Evolutionary conservation across 169 alveolate genomes (phyloP), one percentile per base, ranked within the genome.

Genomic region (Theileria parva): DNA sequence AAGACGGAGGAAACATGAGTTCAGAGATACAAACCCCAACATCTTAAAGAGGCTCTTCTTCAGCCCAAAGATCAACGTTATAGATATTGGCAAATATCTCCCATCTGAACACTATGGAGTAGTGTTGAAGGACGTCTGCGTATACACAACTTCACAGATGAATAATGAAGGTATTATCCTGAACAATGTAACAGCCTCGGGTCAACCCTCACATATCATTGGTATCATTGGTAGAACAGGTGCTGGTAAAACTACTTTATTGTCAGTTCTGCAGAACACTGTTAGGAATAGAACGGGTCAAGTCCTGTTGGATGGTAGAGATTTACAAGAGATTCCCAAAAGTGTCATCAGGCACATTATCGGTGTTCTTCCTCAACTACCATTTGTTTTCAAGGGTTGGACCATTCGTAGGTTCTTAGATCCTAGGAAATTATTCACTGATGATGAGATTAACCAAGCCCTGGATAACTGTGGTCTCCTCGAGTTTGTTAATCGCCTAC

Each of bases 171-270:
- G 63, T 11, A 2, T 2, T 11, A 67, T 67, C 34, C 32, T 83
- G 37, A 83, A 37, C 44, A 27, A 11, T 11, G 53, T 84, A 2
- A 84, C 17, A 1, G 86, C 69, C 12, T 3, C 67, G n/a, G 77
- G 87, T 17, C 37, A 34, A 25, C 68, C 55, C 0, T 70, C 79
- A 12, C 85, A 85, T 39, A 50, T 85, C 2, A 28, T 85, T 0
- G 91, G 87, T 23, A 70, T 85, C 19, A 76, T 78, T 25, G 91
- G 91, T 6, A 65, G 91, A 9, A 85, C 91, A 4, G 91, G 91
- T 0, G 83, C 91, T 5, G 91, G 91, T 19, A 85, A 85, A 74
- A 77, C 79, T 4, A 77, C 91, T 1, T 77, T 85, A 23, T 37
- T 85, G 6, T n/a, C 81, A 1, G 81, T 65, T 32, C 37, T 85